These are phyloP conservation scores for Macrolepiota fuliginosa DNA, from an alignment of 768 basidiomycete species.

Conservation along the genomic window DNA sequence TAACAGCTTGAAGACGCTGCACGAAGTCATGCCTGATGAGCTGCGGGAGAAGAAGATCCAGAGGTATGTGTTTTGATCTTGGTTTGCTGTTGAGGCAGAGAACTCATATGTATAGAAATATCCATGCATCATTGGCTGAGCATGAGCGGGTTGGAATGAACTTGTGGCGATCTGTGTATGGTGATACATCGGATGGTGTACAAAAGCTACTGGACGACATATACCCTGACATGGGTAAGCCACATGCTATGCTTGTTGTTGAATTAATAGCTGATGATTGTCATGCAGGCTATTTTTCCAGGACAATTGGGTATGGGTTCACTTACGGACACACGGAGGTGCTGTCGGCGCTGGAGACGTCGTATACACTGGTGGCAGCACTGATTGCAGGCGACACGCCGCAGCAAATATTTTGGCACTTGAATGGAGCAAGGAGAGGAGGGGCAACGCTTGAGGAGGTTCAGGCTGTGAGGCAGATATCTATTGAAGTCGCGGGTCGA, in stretches of 20 bases:
- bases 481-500: conserved; percentile 46
- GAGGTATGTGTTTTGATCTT: conserved; percentile 34
- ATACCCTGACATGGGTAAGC: conserved; percentile 65
- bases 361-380: conserved; percentile 58
- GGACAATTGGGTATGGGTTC: conserved; percentile 54
- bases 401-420: conserved; percentile 65
- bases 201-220: conserved; percentile 44
- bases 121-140: conserved; percentile 39
- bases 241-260: neutral
- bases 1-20: conserved; percentile 50
- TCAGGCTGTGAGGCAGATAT: conserved; percentile 50
- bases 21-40: conserved; percentile 50
- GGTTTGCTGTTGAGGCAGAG: neutral
- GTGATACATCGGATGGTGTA: conserved; percentile 49
- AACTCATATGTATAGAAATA: conserved; percentile 31
- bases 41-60: conserved; percentile 44
- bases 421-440: conserved; percentile 50
- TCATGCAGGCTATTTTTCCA: conserved; percentile 50
- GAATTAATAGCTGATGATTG: neutral
- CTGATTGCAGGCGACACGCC: conserved; percentile 63
- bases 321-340: conserved; percentile 48
- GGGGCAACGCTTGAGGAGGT: conserved; percentile 55
- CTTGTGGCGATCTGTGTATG: conserved; percentile 51
- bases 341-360: conserved; percentile 51
- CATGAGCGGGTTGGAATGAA: conserved; percentile 37